Base-by-base conservation (phyloP, 257 asterid species). In the Solanum sitiens region DNA sequence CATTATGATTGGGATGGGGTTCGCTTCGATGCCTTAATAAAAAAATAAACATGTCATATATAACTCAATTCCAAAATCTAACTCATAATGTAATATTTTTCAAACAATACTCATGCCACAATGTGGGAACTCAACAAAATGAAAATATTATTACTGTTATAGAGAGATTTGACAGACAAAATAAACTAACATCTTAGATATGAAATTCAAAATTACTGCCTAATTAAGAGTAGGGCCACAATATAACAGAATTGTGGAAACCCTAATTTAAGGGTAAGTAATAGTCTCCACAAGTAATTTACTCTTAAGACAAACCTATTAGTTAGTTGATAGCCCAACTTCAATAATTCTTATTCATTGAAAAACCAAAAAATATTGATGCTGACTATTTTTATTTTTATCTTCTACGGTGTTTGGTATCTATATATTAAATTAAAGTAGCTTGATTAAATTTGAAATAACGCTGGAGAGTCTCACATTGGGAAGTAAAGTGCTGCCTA, bases 331-430 rank as follows among this genome's bases (percentile, higher is more conserved):
- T 85, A 89, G 86, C 87, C 85, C 91, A 85, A 87, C 77, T 76
- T 91, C 91, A 87, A 79, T 89, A 87, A 88, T 86, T 90, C 86
- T 72, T 83, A 47, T 90, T 90, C 91, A 89, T 74, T 87, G 85
- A 85, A 87, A 56, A 89, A 61, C 86, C 86, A 40, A 40, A 30
- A 14, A 30, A 20, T 87, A 20, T 71, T 88, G 87, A 90, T 89
- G 89, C 83, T 65, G 25, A 20, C 25, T 56, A 25, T 59, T 59
- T 21, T 59, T 59, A 20, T 0, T 59, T 59, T 20, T 8, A 27
- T 27, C 7, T 59, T 11, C 6, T 59, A 20, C 12, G 5, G 2
- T 59, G 0, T 59, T 4, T 59, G 12, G 5, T 59, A 21, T 4
- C 4, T 23, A 53, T 4, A 20, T 8, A 56, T 59, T 59, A 27